Evolutionary conservation across 1,284 basidiomycete species (phyloP).

Genomic region (Ceratorhiza oryzae-sativae): DNA sequence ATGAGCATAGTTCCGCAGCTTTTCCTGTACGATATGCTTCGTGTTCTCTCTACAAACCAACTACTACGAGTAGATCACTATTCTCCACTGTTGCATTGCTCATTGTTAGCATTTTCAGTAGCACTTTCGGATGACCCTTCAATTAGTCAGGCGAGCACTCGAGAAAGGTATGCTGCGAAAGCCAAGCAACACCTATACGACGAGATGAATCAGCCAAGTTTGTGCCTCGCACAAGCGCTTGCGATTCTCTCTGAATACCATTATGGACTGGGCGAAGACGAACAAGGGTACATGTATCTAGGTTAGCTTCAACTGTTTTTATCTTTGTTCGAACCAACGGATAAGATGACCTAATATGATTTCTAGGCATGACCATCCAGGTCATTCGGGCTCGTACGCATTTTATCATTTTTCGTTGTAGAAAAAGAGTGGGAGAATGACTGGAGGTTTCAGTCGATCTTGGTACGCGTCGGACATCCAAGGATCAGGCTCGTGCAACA

Average conservation of each 20-base stretch:
- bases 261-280: background rate
- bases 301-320: background rate
- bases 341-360: background rate
- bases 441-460: background rate
- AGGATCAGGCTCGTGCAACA: background rate
- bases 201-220: background rate
- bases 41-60: background rate
- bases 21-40: slow-evolving; percentile 16
- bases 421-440: background rate
- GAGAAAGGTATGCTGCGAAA: background rate
- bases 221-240: background rate
- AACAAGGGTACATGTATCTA: slow-evolving; percentile 13
- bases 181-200: background rate
- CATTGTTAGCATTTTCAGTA: background rate
- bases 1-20: background rate
- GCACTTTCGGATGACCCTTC: background rate
- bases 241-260: slow-evolving; percentile 16
- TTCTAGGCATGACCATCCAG: background rate
- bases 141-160: background rate
- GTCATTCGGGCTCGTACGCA: background rate
- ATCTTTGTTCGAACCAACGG: too few species aligned
- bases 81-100: slow-evolving; percentile 7
- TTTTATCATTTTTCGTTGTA: background rate
- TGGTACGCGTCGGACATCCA: background rate
- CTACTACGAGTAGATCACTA: background rate